Evolutionary conservation across 805 yeast species (phyloP), one percentile per base, ranked within the genome.

Genomic region (Ogataea nitratoaversa): DNA sequence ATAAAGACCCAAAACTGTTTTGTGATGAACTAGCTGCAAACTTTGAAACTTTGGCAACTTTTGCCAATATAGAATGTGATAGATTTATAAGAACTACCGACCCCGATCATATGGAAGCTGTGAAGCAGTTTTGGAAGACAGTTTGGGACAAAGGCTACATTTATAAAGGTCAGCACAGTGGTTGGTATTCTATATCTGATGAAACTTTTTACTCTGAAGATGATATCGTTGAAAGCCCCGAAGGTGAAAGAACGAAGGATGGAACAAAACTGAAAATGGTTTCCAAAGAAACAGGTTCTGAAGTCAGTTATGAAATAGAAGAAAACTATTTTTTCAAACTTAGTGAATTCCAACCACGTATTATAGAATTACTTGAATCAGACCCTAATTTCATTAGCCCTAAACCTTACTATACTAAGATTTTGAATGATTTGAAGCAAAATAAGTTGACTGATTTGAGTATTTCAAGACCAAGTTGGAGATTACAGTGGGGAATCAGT

Each of bases 171-270:
- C 67, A 73, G 23, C 99, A 93, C 59, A 63, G 76, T 36, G 99
- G 99, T 2, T 93, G 98, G 98, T 93, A 93, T 57, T 86, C 95
- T 6, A 68, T 91, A 6, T 83, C 95, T 36, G 99, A 93, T 57
- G 99, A 93, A 63, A 84, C 96, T 2, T 93, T 93, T 55, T 91
- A 87, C 53, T 85, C 98, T 0, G 95, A 82, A 46, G 63, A 77
- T 2, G 95, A 89, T 59, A 78, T 87, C 3, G 29, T 19, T 14
- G 16, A 28, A 16, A 29, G 33, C 29, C 31, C 31, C 19, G 74
- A 70, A 39, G 71, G 69, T 18, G 37, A 53, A 39, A 52, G 59
- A 43, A 56, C 59, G 14, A 48, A 52, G 12, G 54, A 69, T 48
- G 68, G 66, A 7, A 8, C 25, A 4, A 44, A 53, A 23, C 37